A percentile compares a stretch with the other conserved stretches of the same genome.
These are phyloP conservation scores for Penicillium ucsense DNA, from an alignment of 495 filamentous ascomycete genomes.

Conservation along the genomic window DNA sequence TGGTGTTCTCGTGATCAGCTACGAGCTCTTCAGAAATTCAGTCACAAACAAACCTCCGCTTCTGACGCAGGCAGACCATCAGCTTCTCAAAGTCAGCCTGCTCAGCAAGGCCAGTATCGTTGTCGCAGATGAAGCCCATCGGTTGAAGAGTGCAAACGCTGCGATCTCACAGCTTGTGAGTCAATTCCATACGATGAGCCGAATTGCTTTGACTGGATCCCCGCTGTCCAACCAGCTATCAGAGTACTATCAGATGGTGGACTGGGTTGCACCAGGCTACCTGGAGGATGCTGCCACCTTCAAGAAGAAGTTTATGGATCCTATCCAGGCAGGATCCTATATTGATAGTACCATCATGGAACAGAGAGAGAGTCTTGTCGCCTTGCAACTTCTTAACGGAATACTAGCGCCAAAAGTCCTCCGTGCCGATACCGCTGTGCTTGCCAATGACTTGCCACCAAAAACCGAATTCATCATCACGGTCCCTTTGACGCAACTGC, in stretches of 20 bases:
- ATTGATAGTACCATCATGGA: slow-evolving; percentile 46
- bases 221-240: slow-evolving; percentile 72
- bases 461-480: slow-evolving; percentile 79
- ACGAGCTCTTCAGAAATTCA: slow-evolving; percentile 50
- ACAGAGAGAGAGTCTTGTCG: slow-evolving; percentile 49
- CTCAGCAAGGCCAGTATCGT: slow-evolving; percentile 58
- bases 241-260: slow-evolving; percentile 79
- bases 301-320: slow-evolving; percentile 52
- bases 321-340: slow-evolving; percentile 63
- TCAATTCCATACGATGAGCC: slow-evolving; percentile 54
- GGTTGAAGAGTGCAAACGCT: slow-evolving; percentile 53
- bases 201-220: slow-evolving; percentile 82
- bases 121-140: slow-evolving; percentile 83
- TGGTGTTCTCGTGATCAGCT: slow-evolving; percentile 69
- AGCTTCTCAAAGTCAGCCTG: slow-evolving; percentile 36
- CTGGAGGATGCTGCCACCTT: slow-evolving; percentile 61
- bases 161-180: slow-evolving; percentile 42
- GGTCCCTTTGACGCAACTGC: slow-evolving; percentile 58
- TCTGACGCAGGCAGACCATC: slow-evolving; percentile 26
- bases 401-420: slow-evolving; percentile 73
- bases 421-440: slow-evolving; percentile 56
- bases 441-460: slow-evolving; percentile 51
- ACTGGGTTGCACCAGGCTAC: slow-evolving; percentile 78
- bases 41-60: slow-evolving; percentile 26
- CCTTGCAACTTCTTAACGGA: slow-evolving; percentile 58